Conservation (phyloP, 768 basidiomycete species). For the Hygrocybe punicea region DNA sequence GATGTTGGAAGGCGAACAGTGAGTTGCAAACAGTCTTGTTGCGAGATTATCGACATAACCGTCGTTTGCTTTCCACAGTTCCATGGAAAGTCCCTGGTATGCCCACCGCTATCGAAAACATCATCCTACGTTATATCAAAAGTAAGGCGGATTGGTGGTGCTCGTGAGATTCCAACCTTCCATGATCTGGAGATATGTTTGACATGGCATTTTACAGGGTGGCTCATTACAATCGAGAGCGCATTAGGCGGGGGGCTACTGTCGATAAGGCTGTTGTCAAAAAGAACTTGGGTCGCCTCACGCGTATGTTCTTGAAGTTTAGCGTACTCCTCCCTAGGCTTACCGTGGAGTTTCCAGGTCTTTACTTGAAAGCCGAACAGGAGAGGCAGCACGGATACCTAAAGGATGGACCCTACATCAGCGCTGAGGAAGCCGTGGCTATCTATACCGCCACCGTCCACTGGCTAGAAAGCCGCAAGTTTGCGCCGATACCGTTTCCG, state of each 20-base stretch:
- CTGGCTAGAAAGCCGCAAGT: slow-evolving; percentile 97
- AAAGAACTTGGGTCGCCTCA: slow-evolving; percentile 97
- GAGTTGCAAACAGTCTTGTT: slow-evolving; percentile 21
- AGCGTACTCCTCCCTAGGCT: slow-evolving; percentile 2
- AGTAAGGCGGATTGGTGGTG: slow-evolving; percentile 99
- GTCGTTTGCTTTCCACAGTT: slow-evolving; percentile 41
- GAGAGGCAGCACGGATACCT: slow-evolving; percentile 98
- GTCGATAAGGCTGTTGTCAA: slow-evolving; percentile 99
- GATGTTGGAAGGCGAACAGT: slow-evolving; percentile 95
- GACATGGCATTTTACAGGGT: too few species aligned
- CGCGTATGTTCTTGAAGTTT: slow-evolving; percentile 52
- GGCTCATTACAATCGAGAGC: slow-evolving; percentile 96
- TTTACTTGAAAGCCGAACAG: slow-evolving; percentile 98
- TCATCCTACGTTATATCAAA: slow-evolving; percentile 98
- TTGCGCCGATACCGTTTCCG: slow-evolving; percentile 99
- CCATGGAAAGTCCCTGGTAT: slow-evolving; percentile 99
- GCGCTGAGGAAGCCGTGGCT: slow-evolving; percentile 97
- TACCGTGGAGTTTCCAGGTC: slow-evolving; percentile 40
- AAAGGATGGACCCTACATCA: slow-evolving; percentile 99
- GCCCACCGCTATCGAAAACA: slow-evolving; percentile 99
- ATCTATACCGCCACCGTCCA: slow-evolving; percentile 98
- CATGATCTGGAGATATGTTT: neutral
- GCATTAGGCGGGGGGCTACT: slow-evolving; percentile 94
- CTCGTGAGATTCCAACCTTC: slow-evolving; percentile 47
- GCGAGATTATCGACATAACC: slow-evolving; percentile 3